Evolutionary conservation across 768 basidiomycete species (phyloP).

Genomic region (Leccinum imitatum): DNA sequence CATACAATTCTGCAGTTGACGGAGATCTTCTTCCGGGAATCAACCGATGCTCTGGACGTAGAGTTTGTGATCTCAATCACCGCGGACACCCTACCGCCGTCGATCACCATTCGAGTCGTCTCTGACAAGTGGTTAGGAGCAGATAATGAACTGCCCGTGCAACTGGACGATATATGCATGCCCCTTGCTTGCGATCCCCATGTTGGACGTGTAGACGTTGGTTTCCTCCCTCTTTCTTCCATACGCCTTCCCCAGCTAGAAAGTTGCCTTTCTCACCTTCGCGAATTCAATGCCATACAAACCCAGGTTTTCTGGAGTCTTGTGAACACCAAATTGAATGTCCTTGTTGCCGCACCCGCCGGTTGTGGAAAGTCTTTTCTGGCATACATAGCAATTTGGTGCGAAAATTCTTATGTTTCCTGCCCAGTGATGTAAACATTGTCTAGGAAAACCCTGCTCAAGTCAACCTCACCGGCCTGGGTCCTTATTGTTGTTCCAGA

Average conservation of each 20-base stretch:
- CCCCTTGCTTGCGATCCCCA: slow-evolving; percentile 57
- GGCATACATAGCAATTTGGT: slow-evolving; percentile 74
- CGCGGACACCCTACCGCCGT: slow-evolving; percentile 54
- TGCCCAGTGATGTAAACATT: slow-evolving; percentile 14
- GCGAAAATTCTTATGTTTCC: slow-evolving; percentile 27
- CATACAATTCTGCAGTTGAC: slow-evolving; percentile 78
- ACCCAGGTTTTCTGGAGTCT: slow-evolving; percentile 87
- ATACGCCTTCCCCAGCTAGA: slow-evolving; percentile 46
- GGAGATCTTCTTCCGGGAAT: slow-evolving; percentile 68
- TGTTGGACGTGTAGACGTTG: slow-evolving; percentile 67
- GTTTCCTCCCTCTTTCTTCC: slow-evolving; percentile 62
- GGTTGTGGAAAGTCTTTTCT: slow-evolving; percentile 80
- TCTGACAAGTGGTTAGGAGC: slow-evolving; percentile 95
- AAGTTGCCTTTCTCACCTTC: slow-evolving; percentile 45
- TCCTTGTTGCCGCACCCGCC: slow-evolving; percentile 75
- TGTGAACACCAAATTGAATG: slow-evolving; percentile 62
- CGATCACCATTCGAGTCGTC: slow-evolving; percentile 71
- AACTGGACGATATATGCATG: slow-evolving; percentile 73
- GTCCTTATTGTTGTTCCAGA: slow-evolving; percentile 65
- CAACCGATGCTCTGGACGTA: slow-evolving; percentile 55
- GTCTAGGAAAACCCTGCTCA: slow-evolving; percentile 54
- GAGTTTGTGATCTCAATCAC: slow-evolving; percentile 83
- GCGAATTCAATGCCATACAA: slow-evolving; percentile 80
- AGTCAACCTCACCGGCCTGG: slow-evolving; percentile 46
- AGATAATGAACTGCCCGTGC: slow-evolving; percentile 67